phyloP scores from a whole-genome alignment of 768 basidiomycete species.

The Erythrobasidium yunnanense region DNA sequence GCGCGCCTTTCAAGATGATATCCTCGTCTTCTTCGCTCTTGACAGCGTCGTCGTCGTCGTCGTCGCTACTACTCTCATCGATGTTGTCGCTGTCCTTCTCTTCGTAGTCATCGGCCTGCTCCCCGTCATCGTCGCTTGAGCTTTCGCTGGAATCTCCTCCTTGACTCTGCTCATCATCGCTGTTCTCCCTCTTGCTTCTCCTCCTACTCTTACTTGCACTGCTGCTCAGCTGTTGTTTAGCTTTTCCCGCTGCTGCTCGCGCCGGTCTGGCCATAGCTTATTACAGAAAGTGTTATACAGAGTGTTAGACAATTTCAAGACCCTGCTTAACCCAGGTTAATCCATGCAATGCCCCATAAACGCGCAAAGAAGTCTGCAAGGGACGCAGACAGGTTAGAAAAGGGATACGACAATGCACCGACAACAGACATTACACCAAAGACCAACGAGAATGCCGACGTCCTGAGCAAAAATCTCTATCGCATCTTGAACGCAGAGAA shows the following conservation, averaged over 20 bases:
- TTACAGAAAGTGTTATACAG: no score
- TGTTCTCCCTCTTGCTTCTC: neutral
- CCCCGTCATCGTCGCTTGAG: constrained; percentile 2
- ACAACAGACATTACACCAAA: neutral
- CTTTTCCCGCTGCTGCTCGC: neutral
- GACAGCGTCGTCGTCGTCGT: neutral
- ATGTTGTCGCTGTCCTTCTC: constrained; percentile 19
- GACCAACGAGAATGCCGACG: neutral
- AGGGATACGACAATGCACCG: constrained; percentile 21
- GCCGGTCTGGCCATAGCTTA: constrained; percentile 12
- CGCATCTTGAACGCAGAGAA: constrained; percentile 22
- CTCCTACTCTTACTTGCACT: neutral
- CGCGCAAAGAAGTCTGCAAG: constrained; percentile 17
- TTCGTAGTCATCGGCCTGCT: constrained; percentile 4
- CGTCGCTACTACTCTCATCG: constrained; percentile 9
- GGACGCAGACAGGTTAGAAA: constrained; percentile 3
- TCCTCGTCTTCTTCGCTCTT: neutral
- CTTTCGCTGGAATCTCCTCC: no score
- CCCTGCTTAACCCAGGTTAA: neutral
- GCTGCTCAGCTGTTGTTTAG: neutral
- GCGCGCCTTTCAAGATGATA: no score
- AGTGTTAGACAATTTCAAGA: neutral
- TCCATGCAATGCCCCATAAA: constrained; percentile 19
- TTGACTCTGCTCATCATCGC: neutral
- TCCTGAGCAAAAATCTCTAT: constrained; percentile 7